A percentile compares a stretch with the other conserved stretches of the same genome.
Conservation (phyloP, 768 basidiomycete genomes). For the Pulveroboletus frians region DNA sequence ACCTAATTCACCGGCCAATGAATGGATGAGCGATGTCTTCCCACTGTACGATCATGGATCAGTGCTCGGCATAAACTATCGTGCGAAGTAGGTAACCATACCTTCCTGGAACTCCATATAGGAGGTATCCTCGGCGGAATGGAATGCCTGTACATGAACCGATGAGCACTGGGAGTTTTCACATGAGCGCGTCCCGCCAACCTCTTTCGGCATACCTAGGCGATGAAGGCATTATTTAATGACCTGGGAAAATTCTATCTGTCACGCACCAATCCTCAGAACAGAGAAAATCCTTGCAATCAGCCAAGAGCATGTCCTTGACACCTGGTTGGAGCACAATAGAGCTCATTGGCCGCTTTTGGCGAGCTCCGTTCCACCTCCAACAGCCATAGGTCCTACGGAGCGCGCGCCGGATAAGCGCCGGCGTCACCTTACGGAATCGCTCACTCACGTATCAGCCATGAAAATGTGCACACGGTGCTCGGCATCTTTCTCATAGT, state of each 20-base stretch:
- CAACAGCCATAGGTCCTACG: slow-evolving; percentile 67
- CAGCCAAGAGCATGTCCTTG: slow-evolving; percentile 84
- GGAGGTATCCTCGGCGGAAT: slow-evolving; percentile 79
- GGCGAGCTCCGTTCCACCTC: slow-evolving; percentile 85
- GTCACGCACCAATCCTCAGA: slow-evolving; percentile 77
- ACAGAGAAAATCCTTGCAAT: slow-evolving; percentile 79
- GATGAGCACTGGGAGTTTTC: slow-evolving; percentile 16
- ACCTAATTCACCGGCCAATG: slow-evolving; percentile 76
- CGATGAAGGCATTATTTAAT: slow-evolving; percentile 17
- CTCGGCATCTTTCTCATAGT: slow-evolving; percentile 88
- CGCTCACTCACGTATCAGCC: slow-evolving; percentile 71
- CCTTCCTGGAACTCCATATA: slow-evolving; percentile 87
- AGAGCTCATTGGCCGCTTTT: slow-evolving; percentile 89
- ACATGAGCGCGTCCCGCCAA: slow-evolving; percentile 32
- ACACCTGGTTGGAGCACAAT: slow-evolving; percentile 87
- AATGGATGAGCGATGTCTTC: slow-evolving; percentile 83
- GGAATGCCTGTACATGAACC: slow-evolving; percentile 58
- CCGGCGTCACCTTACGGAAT: slow-evolving; percentile 4
- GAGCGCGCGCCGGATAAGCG: slow-evolving; percentile 2
- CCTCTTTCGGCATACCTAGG: slow-evolving; percentile 87
- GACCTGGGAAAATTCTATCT: slow-evolving; percentile 14
- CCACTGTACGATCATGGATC: slow-evolving; percentile 44
- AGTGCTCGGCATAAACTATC: slow-evolving; percentile 3
- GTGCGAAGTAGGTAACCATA: slow-evolving; percentile 23
- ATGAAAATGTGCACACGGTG: slow-evolving; percentile 87